Base-by-base conservation (phyloP, 768 basidiomycete species). In the Agaricus sinodeliciosus region DNA sequence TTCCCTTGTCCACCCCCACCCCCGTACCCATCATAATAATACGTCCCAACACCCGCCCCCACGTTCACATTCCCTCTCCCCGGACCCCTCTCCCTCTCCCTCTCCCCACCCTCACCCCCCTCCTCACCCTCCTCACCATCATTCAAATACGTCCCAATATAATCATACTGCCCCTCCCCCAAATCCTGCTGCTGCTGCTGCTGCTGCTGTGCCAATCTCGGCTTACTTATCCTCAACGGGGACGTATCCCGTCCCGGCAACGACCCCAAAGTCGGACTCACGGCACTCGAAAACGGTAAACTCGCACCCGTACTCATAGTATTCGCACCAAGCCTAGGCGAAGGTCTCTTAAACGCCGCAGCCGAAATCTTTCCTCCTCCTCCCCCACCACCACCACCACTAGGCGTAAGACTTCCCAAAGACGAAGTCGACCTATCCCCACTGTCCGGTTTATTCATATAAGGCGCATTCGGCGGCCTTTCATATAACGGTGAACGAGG, bases 321-420 rank as follows among this genome's bases (percentile, higher is more conserved):
- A 31, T 31, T 31, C 3, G 31, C 7, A 7, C 66, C 63, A 18
- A 72, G 70, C 5, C 48, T 47, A 18, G 50, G 55, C 42, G 71
- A 71, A 28, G 75, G 80, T 26, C 84, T 72, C 60, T 76, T 79
- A 67, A 90, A 90, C 22, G 87, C 87, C 4, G 86, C 84, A 0
- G 87, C 87, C 2, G 85, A 79, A 48, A 90, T 89, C 51, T 80
- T 90, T 40, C 83, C 75, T 12, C 76, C 62, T 2, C 71, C 74
- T 7, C 57, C 2, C 69, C 65, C 7, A 59, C 47, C 9, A 64
- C 51, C 36, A 60, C 65, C 7, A 59, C 47, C 9, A 64, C 51
- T 36, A 60, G 22, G 22, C 22, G 22, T 22, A 22, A 22, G 22
- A 11, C 31, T 43, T 60, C 41, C 58, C 52, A 55, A 46, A 8